These are phyloP conservation scores for Conringia planisiliqua DNA, from an alignment of 345 rosid genomes.

Conservation along the genomic window DNA sequence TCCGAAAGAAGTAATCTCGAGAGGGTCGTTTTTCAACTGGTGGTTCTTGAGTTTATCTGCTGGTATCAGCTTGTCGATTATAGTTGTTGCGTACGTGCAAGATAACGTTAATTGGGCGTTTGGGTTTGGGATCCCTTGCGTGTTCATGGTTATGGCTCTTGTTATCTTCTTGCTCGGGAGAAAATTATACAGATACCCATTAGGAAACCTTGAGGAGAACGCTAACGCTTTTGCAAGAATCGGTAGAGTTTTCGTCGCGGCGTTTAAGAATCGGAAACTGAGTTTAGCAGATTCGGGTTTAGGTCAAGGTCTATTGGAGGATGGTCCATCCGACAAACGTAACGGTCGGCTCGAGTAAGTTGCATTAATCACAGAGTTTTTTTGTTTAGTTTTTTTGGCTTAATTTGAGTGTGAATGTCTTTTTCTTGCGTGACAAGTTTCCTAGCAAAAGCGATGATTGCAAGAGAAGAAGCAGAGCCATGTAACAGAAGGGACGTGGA, in stretches of 20 bases:
- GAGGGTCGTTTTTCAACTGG: conserved; percentile 37
- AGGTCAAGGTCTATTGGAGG: not conserved
- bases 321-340: not conserved
- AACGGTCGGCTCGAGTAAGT: conserved; percentile 18
- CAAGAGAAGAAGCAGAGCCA: conserved; percentile 36
- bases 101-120: conserved; percentile 29
- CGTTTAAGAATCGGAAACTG: conserved; percentile 25
- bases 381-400: not conserved
- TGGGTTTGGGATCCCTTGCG: conserved; percentile 37
- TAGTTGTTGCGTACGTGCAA: conserved; percentile 31
- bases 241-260: conserved; percentile 25
- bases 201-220: not conserved
- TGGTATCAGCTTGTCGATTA: conserved; percentile 20
- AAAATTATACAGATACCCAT: conserved; percentile 17
- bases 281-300: not conserved
- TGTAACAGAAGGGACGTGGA: conserved; percentile 71
- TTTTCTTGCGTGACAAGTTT: conserved; percentile 30
- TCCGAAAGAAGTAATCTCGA: conserved; percentile 15
- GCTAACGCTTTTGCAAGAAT: conserved; percentile 26
- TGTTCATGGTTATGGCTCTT: conserved; percentile 33
- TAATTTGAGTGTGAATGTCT: not conserved
- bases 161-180: conserved; percentile 33
- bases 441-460: conserved; percentile 45
- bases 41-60: conserved; percentile 33
- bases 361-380: not conserved